These are phyloP conservation scores for Fusarium floridanum DNA, from an alignment of 2,329 filamentous ascomycete species.

Conservation along the genomic window DNA sequence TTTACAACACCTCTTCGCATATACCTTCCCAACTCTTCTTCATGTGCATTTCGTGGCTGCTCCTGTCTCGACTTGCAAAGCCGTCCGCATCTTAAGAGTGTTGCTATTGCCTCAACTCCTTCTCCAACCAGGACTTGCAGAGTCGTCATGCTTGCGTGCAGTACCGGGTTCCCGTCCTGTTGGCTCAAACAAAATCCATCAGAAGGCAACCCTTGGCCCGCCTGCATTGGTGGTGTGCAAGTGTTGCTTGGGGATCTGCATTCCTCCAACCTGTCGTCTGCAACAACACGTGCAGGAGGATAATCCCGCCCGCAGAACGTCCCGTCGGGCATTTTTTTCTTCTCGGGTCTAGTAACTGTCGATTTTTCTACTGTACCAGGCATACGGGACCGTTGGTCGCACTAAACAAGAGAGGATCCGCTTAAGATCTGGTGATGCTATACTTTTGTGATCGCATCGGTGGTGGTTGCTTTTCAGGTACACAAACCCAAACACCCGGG, in stretches of 20 bases:
- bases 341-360: neutral
- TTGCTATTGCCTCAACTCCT: neutral
- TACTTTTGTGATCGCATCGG: neutral
- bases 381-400: neutral
- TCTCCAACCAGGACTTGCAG: neutral
- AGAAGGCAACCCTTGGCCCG: neutral
- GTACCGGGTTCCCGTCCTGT: neutral
- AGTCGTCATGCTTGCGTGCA: neutral
- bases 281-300: slow-evolving; percentile 1
- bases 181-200: neutral
- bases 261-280: neutral
- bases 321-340: neutral
- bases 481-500: neutral
- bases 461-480: neutral
- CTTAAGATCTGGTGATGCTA: neutral
- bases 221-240: neutral
- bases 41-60: neutral
- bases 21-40: neutral
- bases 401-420: neutral
- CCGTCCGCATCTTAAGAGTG: neutral
- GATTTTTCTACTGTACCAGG: neutral
- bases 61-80: neutral
- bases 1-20: neutral
- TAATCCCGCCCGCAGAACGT: neutral
- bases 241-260: neutral